phyloP scores from a whole-genome alignment of 2,329 filamentous ascomycete genomes.

The Pseudocercospora fuligena region DNA sequence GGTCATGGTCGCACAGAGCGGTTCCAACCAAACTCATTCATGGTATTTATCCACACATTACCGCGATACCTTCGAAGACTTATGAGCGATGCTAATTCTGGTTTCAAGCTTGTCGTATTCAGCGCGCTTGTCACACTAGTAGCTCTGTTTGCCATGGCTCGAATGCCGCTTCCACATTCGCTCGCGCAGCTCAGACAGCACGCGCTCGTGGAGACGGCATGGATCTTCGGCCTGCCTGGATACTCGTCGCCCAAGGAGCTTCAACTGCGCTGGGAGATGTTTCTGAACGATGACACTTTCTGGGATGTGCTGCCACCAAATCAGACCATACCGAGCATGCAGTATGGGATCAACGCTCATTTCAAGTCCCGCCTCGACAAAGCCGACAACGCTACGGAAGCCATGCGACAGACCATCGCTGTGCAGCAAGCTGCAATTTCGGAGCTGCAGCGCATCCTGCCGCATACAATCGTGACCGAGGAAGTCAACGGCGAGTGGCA shows the following conservation, averaged over 20 bases:
- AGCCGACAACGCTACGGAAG: constrained; percentile 4
- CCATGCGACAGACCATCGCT: constrained; percentile 3
- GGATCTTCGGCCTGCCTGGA: constrained; percentile 9
- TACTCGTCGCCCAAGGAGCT: constrained; percentile 11
- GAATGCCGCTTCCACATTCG: not conserved
- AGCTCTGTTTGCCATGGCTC: not conserved
- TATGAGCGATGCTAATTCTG: constrained; percentile 12
- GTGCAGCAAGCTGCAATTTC: constrained; percentile 12
- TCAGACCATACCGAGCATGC: constrained; percentile 11
- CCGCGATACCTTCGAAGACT: constrained; percentile 14
- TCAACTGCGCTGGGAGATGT: constrained; percentile 4
- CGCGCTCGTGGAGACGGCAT: not conserved
- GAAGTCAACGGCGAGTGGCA: constrained; percentile 54
- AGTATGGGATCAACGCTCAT: constrained; percentile 18
- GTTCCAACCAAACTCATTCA: constrained; percentile 12
- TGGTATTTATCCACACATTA: constrained; percentile 20
- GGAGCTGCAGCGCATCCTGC: constrained; percentile 18
- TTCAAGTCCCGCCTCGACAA: constrained; percentile 16
- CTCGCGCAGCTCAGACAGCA: not conserved
- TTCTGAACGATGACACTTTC: constrained; percentile 7
- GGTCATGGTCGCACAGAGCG: not conserved
- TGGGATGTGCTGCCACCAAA: constrained; percentile 12
- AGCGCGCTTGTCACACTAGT: not conserved
- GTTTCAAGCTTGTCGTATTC: not conserved
- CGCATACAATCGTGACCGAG: constrained; percentile 8